phyloP scores from a whole-genome alignment of 2,329 filamentous ascomycete species.

The Penicillium sp. region DNA sequence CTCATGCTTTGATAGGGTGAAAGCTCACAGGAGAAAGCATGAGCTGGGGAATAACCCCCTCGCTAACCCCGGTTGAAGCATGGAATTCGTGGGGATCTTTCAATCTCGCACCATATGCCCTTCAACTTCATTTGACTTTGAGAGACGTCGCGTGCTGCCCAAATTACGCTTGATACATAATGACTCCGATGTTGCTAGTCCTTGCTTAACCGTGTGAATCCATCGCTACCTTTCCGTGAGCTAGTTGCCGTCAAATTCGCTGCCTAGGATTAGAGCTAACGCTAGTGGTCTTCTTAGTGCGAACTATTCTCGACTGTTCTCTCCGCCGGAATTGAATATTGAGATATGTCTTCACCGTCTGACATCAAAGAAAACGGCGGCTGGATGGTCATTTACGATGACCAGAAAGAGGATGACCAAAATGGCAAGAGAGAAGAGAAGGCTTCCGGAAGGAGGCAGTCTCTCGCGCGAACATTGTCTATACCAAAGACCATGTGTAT shows the following conservation, averaged over 20 bases:
- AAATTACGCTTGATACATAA: neutral
- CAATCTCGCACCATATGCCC: neutral
- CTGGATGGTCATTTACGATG: conserved; percentile 19
- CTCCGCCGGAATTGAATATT: neutral
- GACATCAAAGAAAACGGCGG: conserved; percentile 9
- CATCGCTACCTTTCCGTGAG: neutral
- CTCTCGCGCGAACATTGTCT: conserved; percentile 11
- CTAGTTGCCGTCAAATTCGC: too few species aligned
- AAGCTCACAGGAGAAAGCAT: conserved; percentile 3
- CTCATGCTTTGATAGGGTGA: conserved; percentile 13
- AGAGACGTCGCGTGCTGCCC: neutral
- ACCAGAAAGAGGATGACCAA: conserved; percentile 6
- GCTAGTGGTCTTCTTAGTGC: neutral
- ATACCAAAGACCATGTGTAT: conserved; percentile 26
- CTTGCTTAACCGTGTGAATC: neutral
- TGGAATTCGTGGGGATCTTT: conserved; percentile 9
- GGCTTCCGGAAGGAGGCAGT: conserved; percentile 6
- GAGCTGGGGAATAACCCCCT: neutral
- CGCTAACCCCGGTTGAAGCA: conserved; percentile 9
- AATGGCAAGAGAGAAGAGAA: conserved; percentile 6
- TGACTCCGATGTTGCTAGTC: neutral
- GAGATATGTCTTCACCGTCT: conserved; percentile 7
- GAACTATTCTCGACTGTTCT: neutral
- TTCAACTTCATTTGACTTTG: neutral
- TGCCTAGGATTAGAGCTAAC: neutral